phyloP scores from a whole-genome alignment of 75 land plant genomes.

The Selaginella moellendorffii region DNA sequence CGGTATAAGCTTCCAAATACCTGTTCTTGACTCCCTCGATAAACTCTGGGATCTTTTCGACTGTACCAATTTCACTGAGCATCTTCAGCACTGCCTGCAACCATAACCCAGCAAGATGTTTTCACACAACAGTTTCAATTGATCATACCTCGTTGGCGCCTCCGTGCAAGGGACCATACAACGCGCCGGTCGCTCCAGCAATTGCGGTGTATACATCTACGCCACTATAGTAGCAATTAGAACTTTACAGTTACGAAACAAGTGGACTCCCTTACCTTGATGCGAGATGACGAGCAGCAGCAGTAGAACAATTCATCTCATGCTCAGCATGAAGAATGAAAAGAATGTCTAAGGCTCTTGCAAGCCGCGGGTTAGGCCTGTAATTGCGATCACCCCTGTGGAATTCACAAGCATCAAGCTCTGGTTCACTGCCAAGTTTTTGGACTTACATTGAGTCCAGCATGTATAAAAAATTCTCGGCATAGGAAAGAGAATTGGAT shows the following conservation, averaged over 20 bases:
- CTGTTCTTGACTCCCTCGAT: constrained; percentile 94
- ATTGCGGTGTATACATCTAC: constrained; percentile 98
- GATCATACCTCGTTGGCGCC: constrained; percentile 99
- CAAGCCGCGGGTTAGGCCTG: constrained; percentile 84
- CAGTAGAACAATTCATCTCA: constrained; percentile 98
- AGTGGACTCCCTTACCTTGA: constrained; percentile 46
- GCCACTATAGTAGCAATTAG: constrained; percentile 42
- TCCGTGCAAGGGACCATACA: constrained; percentile 99
- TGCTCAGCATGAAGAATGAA: constrained; percentile 98
- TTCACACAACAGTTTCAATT: too few species aligned
- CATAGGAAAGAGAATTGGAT: constrained; percentile 54
- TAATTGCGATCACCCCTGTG: constrained; percentile 56
- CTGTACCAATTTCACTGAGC: constrained; percentile 80
- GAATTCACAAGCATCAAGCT: constrained; percentile 16
- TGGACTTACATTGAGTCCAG: constrained; percentile 92
- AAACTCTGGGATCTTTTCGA: constrained; percentile 90
- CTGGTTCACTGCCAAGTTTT: neutral
- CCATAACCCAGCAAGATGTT: constrained; percentile 52
- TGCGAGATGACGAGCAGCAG: constrained; percentile 97
- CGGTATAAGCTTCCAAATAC: too few species aligned
- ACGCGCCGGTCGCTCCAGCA: constrained; percentile 98
- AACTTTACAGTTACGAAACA: neutral
- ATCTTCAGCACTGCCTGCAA: constrained; percentile 92
- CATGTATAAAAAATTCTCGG: constrained; percentile 98
- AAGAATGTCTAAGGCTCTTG: constrained; percentile 76